Conservation (phyloP, 108 stramenopile species). For the Nannochloropsis salina region DNA sequence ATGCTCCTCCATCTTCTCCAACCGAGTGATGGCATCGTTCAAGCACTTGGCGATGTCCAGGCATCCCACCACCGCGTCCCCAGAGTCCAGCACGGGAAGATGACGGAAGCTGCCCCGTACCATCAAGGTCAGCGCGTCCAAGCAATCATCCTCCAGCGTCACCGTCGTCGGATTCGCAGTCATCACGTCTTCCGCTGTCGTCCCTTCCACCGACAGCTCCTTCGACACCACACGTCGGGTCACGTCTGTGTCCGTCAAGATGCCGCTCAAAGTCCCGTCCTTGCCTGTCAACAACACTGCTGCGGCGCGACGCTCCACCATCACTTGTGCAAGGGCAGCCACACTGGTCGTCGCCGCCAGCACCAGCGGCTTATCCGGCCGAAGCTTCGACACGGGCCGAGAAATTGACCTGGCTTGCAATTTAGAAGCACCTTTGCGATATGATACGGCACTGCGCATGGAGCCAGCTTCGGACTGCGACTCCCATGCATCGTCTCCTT, state of each 20-base stretch:
- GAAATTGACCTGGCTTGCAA: no score
- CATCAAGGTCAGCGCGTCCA: conserved; percentile 83
- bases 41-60: conserved; percentile 89
- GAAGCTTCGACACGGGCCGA: conserved; percentile 29
- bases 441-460: no score
- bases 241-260: conserved; percentile 54
- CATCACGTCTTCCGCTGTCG: conserved; percentile 66
- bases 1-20: conserved; percentile 64
- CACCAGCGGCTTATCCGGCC: conserved; percentile 25
- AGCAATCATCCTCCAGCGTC: conserved; percentile 64
- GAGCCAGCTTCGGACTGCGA: background rate
- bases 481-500: background rate
- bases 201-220: conserved; percentile 58
- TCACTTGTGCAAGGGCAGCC: conserved; percentile 22
- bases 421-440: no score
- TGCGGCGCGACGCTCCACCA: background rate
- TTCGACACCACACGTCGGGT: conserved; percentile 61
- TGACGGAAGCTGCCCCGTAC: conserved; percentile 75
- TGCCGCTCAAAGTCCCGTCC: conserved; percentile 38
- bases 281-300: background rate
- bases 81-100: conserved; percentile 45
- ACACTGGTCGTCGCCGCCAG: conserved; percentile 19
- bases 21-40: conserved; percentile 80
- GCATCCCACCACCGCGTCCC: conserved; percentile 72
- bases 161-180: conserved; percentile 77